Conservation (phyloP, 2,329 filamentous ascomycete genomes). For the Colletotrichum cuscutae region DNA sequence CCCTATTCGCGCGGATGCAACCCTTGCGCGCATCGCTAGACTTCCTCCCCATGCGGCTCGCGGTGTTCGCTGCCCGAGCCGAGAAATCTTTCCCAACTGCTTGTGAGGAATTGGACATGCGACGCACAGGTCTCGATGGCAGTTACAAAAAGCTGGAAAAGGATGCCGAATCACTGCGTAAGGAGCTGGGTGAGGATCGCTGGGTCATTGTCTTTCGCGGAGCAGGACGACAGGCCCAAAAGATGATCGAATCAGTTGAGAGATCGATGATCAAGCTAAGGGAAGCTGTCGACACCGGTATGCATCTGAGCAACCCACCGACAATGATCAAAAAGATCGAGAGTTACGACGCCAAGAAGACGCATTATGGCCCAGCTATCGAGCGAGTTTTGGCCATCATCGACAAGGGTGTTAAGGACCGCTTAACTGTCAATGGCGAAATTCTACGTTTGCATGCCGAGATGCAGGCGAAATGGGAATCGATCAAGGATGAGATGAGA, state of each 20-base stretch:
- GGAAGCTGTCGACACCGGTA: slow-evolving; percentile 79
- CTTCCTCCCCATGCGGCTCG: slow-evolving; percentile 94
- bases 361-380: slow-evolving; percentile 93
- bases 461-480: slow-evolving; percentile 84
- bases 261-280: slow-evolving; percentile 85
- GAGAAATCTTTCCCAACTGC: slow-evolving; percentile 86
- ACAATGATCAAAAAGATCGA: slow-evolving; percentile 85
- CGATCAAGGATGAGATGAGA: slow-evolving; percentile 78
- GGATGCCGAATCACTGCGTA: slow-evolving; percentile 88
- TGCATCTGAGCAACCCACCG: slow-evolving; percentile 77
- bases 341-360: slow-evolving; percentile 94
- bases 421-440: slow-evolving; percentile 96
- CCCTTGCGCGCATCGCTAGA: slow-evolving; percentile 92
- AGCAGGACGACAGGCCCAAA: slow-evolving; percentile 89
- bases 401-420: slow-evolving; percentile 92
- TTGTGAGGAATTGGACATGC: slow-evolving; percentile 86
- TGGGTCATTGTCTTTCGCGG: slow-evolving; percentile 97
- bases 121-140: slow-evolving; percentile 79
- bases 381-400: slow-evolving; percentile 92
- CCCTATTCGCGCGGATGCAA: slow-evolving; percentile 94
- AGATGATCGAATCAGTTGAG: slow-evolving; percentile 96
- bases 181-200: slow-evolving; percentile 92
- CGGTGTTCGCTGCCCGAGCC: slow-evolving; percentile 84
- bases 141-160: slow-evolving; percentile 88
- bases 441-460: slow-evolving; percentile 88